Evolutionary conservation across 2,329 filamentous ascomycete genomes (phyloP), one percentile per base, ranked within the genome.

Genomic region (Bisporella sp.): DNA sequence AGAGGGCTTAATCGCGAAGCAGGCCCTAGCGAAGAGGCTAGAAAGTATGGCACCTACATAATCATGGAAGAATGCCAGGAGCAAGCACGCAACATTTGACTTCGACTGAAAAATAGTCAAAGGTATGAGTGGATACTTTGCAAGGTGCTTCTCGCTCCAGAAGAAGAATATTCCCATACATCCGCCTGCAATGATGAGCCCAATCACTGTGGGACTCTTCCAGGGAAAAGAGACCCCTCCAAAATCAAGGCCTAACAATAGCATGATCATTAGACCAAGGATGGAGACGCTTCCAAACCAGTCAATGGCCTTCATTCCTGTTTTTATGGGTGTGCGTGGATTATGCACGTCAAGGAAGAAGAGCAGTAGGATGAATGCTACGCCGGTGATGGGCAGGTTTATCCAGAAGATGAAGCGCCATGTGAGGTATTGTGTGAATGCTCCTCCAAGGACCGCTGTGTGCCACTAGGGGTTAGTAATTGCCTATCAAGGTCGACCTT

Each of bases 241-340:
- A 55, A 91, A 87, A 60, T 93, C 84, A 5, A 95, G 78, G 1
- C 89, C 89, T 39, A 95, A 80, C 3, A 95, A 78, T 58, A 95
- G 75, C 85, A 93, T 89, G 31, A 93, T 72, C 0, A 86, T 89
- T 28, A 84, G 85, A 41, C 82, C 85, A 29, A 91, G 77, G 63
- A 95, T 80, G 31, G 47, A 52, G 8, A 84, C 43, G 0, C 76
- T 80, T 1, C 85, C 85, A 12, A 71, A 54, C 76, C 76, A 79
- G 58, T 79, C 77, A 29, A 79, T 69, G 1, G 78, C 78, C 53
- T 76, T 77, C 5, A 87, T 66, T 0, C 84, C 84, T 37, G 78
- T 68, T 37, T 68, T 62, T 3, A 87, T 63, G 0, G 78, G 74
- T 1, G 62, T 79, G 71, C 73, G 73, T 40, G 84, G 82, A 2